Conservation (phyloP, 208 protist genomes). For the Leishmania mexicana region DNA sequence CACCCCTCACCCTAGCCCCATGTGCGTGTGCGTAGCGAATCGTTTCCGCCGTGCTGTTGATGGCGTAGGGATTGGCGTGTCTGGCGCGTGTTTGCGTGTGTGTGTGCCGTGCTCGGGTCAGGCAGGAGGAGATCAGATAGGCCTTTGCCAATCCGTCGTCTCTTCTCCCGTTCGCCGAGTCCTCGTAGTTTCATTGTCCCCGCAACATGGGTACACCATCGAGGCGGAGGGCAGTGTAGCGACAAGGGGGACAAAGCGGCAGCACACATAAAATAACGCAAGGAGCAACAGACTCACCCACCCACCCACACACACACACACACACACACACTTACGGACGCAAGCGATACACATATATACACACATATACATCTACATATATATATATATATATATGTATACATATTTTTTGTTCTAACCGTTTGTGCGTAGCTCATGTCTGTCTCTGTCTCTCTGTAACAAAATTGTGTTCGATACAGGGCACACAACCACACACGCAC, state of each 20-base stretch:
- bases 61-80: neutral
- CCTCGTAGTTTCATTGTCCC: neutral
- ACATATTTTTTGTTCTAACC: neutral
- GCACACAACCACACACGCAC: neutral
- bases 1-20: neutral
- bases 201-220: neutral
- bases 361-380: neutral
- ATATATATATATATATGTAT: neutral
- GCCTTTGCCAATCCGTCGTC: neutral
- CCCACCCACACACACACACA: neutral
- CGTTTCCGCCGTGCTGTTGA: neutral
- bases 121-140: neutral
- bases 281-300: neutral
- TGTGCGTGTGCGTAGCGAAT: neutral
- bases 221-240: neutral
- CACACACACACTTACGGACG: neutral
- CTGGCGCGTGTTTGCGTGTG: neutral
- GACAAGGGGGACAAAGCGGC: neutral
- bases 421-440: neutral
- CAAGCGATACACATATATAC: neutral
- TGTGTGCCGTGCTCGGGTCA: neutral
- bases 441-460: neutral
- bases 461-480: neutral
- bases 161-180: neutral
- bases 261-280: neutral